Evolutionary conservation across 2,329 filamentous ascomycete species (phyloP), one percentile per base, ranked within the genome.

Genomic region (Penicillium sp.): DNA sequence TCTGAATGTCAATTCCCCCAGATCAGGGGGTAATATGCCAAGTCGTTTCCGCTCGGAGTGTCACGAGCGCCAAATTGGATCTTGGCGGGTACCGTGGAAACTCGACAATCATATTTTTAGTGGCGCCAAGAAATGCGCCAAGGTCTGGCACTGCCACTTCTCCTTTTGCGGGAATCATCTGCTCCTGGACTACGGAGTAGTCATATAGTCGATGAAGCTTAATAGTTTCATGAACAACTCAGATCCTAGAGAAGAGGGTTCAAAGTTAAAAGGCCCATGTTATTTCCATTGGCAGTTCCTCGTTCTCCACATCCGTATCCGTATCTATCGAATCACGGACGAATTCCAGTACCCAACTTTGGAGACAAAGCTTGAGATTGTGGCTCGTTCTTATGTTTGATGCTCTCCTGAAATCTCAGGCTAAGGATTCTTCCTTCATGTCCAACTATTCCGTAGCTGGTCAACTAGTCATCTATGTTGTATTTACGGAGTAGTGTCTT

Each of bases 11-110:
- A 38, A 18, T 52, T 29, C 32, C 13, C 24, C 7, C 9, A 49
- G 20, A 11, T 24, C 24, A 18, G 43, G 35, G 51, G n/a, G 14
- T 18, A 35, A 24, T 3, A 24, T 39, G 51, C 51, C 51, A 53
- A 53, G 51, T 38, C 14, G 6, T 48, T 48, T 53, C 51, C 51
- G 43, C 51, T 18, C 51, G 51, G 51, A 48, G 14, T 46, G 44
- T 46, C 44, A 46, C 31, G 20, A 39, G 32, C 26, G 18, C 13
- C 20, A 47, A 47, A 32, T 18, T 48, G 26, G 26, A 4, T 53
- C 51, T 53, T 53, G 51, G 51, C 51, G 29, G 29, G 14, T 38
- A 7, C 18, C 10, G 8, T 35, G 32, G 32, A 35, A 35, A 35
- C 14, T 31, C 29, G 11, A 13, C 24, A 0, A 4, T 31, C 10